Evolutionary conservation across 345 rosid species (phyloP).

Genomic region (Clarkia xantiana): DNA sequence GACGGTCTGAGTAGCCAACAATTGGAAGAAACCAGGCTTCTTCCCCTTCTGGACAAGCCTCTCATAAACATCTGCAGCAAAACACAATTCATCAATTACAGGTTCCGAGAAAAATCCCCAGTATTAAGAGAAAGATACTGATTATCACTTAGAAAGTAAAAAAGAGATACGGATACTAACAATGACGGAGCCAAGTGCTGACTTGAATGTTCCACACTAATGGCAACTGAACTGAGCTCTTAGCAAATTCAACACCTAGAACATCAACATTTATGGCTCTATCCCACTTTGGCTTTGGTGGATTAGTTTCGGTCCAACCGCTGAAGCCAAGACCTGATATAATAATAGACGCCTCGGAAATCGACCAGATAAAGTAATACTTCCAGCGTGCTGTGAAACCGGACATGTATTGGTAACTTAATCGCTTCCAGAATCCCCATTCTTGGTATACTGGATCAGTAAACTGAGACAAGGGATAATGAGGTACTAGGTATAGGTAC

Average conservation of each 20-base stretch:
- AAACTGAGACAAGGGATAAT: slow-evolving; percentile 53
- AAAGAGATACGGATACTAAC: slow-evolving; percentile 31
- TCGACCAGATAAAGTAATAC: slow-evolving; percentile 96
- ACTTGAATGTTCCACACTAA: slow-evolving; percentile 97
- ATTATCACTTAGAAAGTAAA: no score
- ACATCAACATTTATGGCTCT: slow-evolving; percentile 80
- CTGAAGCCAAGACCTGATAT: slow-evolving; percentile 88
- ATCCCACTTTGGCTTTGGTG: slow-evolving; percentile 75
- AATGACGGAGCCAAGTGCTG: slow-evolving; percentile 98
- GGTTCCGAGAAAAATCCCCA: background rate
- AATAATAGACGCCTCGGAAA: slow-evolving; percentile 78
- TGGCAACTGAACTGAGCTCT: slow-evolving; percentile 69
- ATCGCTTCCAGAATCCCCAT: slow-evolving; percentile 77
- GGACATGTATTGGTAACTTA: slow-evolving; percentile 73
- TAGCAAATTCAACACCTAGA: slow-evolving; percentile 73
- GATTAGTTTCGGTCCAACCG: slow-evolving; percentile 78
- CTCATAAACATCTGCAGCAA: slow-evolving; percentile 48
- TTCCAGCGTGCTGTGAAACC: slow-evolving; percentile 87
- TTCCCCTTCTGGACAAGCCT: slow-evolving; percentile 60
- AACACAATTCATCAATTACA: slow-evolving; percentile 8
- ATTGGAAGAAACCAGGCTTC: slow-evolving; percentile 71
- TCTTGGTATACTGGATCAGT: slow-evolving; percentile 59
- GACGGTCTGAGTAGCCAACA: slow-evolving; percentile 88
- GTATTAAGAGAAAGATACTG: no score
- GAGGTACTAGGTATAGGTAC: slow-evolving; percentile 62